These are phyloP conservation scores for Aspergillus funiculosus DNA, from an alignment of 495 filamentous ascomycete species.

Conservation along the genomic window DNA sequence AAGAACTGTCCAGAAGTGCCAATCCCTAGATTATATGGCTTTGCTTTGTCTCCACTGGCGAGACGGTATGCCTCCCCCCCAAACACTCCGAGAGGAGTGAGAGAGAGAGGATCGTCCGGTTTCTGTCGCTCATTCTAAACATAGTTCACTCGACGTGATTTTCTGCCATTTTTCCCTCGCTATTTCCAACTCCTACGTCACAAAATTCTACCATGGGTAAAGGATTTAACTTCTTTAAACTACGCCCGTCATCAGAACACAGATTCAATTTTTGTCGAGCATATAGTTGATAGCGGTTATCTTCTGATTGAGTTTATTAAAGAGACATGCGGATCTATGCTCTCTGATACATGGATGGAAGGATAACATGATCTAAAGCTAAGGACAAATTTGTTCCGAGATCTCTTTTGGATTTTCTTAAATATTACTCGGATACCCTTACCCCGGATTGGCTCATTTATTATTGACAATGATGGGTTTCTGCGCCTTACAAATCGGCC, in stretches of 20 bases:
- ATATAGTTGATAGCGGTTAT: too few relatives aligned
- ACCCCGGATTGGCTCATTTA: conserved; percentile 26
- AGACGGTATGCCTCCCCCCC: too few relatives aligned
- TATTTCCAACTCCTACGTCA: too few relatives aligned
- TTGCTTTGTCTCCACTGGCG: too few relatives aligned
- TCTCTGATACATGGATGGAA: conserved; percentile 25
- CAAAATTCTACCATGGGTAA: neutral
- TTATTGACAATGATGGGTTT: conserved; percentile 19
- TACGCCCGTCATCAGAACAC: conserved; percentile 22
- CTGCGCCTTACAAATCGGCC: conserved; percentile 27
- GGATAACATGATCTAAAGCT: conserved; percentile 15
- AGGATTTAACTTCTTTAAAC: conserved; percentile 17
- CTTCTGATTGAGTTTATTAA: conserved; percentile 33
- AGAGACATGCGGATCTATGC: conserved; percentile 23
- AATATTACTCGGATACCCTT: conserved; percentile 20
- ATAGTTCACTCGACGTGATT: too few relatives aligned
- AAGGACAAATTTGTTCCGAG: conserved; percentile 26
- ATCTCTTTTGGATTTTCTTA: conserved; percentile 26
- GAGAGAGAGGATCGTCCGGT: neutral
- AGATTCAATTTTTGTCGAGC: too few relatives aligned
- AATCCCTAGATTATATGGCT: conserved; percentile 29
- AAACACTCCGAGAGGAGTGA: too few relatives aligned
- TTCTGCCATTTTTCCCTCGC: too few relatives aligned
- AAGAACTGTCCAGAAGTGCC: conserved; percentile 27
- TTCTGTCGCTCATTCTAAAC: too few relatives aligned